Conservation (phyloP, 805 yeast species). For the Maudiozyma pseudohumilis region DNA sequence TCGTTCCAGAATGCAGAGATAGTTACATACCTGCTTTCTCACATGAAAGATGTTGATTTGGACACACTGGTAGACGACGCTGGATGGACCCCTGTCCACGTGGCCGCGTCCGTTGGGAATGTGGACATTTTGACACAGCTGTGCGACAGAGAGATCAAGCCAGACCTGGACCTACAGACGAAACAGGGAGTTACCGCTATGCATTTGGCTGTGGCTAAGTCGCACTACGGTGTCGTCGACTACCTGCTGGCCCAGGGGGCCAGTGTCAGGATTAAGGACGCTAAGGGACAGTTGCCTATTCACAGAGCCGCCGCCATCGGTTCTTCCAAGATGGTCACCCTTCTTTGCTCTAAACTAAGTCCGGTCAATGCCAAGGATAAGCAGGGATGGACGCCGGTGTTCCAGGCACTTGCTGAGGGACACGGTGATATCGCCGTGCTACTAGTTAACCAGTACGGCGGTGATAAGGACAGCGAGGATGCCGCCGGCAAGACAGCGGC, state of each 20-base stretch:
- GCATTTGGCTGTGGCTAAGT: conserved; percentile 69
- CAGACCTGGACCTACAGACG: conserved; percentile 55
- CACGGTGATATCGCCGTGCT: conserved; percentile 63
- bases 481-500: conserved; percentile 45
- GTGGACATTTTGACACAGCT: conserved; percentile 40
- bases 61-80: conserved; percentile 63
- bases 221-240: conserved; percentile 44
- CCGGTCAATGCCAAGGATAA: conserved; percentile 60
- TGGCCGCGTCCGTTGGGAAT: conserved; percentile 70
- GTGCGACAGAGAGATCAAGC: conserved; percentile 39
- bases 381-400: conserved; percentile 78
- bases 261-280: conserved; percentile 57
- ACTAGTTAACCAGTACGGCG: conserved; percentile 52
- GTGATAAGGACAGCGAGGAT: conserved; percentile 41
- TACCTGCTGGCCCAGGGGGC: conserved; percentile 50
- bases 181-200: conserved; percentile 63
- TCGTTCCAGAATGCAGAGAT: conserved; percentile 48
- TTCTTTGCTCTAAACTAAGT: conserved; percentile 43
- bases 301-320: conserved; percentile 84
- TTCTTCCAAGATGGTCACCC: conserved; percentile 42
- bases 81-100: conserved; percentile 86
- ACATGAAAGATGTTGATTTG: conserved; percentile 38
- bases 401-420: conserved; percentile 87
- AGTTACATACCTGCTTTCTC: conserved; percentile 34
- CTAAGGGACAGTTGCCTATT: conserved; percentile 52